Evolutionary conservation across 441 rosid genomes (phyloP).

Genomic region (Jatropha multifida): DNA sequence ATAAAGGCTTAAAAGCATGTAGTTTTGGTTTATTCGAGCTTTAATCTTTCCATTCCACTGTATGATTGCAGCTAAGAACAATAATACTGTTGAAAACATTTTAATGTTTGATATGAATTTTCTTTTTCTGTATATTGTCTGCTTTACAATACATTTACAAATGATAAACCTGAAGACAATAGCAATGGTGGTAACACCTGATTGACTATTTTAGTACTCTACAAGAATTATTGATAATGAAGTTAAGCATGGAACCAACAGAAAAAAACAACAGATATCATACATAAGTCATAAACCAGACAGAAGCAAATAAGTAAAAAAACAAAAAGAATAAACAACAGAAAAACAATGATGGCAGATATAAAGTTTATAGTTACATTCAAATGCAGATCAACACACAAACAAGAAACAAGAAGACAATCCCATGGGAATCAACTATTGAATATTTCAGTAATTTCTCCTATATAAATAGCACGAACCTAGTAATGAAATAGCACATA

Average conservation of each 20-base stretch:
- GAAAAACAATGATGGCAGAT: neutral
- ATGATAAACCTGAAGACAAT: no score
- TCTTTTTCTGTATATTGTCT: neutral
- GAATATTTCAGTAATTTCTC: neutral
- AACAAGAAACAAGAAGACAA: neutral
- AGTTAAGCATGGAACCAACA: neutral
- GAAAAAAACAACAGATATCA: neutral
- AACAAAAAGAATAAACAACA: neutral
- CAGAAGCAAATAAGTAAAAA: neutral
- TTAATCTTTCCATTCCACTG: neutral
- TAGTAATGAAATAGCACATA: neutral
- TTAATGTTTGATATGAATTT: neutral
- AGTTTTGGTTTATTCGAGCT: neutral
- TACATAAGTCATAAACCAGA: neutral
- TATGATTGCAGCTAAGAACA: neutral
- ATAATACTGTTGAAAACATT: neutral
- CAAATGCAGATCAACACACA: neutral
- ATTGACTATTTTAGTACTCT: neutral
- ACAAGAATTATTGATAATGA: neutral
- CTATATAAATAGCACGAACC: neutral
- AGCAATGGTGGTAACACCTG: neutral
- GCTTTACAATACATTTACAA: no score
- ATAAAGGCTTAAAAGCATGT: slow-evolving; percentile 25
- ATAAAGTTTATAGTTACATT: no score
- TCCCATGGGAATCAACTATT: neutral